These are phyloP conservation scores for Pestalotiopsis sp. DNA, from an alignment of 2,329 filamentous ascomycete species.

Conservation along the genomic window DNA sequence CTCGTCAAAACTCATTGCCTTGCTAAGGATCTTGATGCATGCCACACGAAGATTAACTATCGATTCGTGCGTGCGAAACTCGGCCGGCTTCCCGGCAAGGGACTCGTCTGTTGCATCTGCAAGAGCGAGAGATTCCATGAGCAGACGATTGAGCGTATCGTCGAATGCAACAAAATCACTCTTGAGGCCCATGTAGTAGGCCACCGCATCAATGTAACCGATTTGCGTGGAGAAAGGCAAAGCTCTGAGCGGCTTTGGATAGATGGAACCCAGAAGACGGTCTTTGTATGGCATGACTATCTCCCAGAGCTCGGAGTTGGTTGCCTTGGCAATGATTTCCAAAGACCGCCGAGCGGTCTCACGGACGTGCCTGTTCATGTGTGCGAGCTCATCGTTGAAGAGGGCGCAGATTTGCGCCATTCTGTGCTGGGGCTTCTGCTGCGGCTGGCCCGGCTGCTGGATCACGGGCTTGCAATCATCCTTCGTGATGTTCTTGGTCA, in stretches of 20 bases:
- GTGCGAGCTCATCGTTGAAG: constrained; percentile 85
- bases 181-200: constrained; percentile 89
- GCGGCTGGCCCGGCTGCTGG: constrained; percentile 45
- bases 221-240: constrained; percentile 95
- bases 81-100: constrained; percentile 86
- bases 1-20: constrained; percentile 90
- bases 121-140: constrained; percentile 91
- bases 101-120: constrained; percentile 95
- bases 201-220: constrained; percentile 96
- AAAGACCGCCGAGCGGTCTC: constrained; percentile 83
- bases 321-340: constrained; percentile 76
- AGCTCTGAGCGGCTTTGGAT: constrained; percentile 90
- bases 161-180: constrained; percentile 90
- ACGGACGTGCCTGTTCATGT: constrained; percentile 95
- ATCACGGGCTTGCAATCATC: constrained; percentile 64
- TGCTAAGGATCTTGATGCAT: constrained; percentile 90
- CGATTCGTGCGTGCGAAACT: constrained; percentile 93
- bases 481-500: constrained; percentile 78
- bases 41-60: constrained; percentile 91
- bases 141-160: constrained; percentile 83
- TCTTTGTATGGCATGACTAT: constrained; percentile 90
- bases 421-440: constrained; percentile 53
- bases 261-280: constrained; percentile 85
- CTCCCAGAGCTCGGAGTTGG: constrained; percentile 81
- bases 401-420: constrained; percentile 79